Conservation (phyloP, 1,284 basidiomycete species). For the Papiliotrema laurentii region DNA sequence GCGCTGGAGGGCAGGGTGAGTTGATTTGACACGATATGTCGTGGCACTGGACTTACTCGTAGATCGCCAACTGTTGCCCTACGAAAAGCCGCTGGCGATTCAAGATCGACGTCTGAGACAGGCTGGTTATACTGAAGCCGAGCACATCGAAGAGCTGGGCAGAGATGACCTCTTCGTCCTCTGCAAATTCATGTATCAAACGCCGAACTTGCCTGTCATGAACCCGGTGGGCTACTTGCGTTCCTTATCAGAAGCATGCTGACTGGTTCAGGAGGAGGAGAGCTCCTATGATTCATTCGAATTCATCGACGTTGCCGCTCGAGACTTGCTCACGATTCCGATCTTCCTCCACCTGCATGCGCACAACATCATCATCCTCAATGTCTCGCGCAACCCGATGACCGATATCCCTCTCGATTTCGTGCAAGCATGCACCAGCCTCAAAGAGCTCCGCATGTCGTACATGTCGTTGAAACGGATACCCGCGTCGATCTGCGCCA, state of each 20-base stretch:
- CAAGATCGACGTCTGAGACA: constrained; percentile 80
- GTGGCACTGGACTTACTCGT: constrained; percentile 7
- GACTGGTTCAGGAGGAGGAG: constrained; percentile 59
- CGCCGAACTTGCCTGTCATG: constrained; percentile 54
- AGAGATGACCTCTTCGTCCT: constrained; percentile 80
- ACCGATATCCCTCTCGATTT: constrained; percentile 96
- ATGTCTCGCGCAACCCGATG: constrained; percentile 92
- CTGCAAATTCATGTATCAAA: constrained; percentile 72
- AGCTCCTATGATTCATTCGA: constrained; percentile 70
- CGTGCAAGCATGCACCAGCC: constrained; percentile 77
- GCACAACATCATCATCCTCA: constrained; percentile 77
- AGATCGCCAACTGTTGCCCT: constrained; percentile 77
- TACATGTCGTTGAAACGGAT: constrained; percentile 94
- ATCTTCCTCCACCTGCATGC: constrained; percentile 84
- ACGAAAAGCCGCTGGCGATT: constrained; percentile 80
- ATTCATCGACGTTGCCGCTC: constrained; percentile 76
- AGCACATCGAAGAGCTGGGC: constrained; percentile 75
- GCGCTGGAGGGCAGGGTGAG: constrained; percentile 76
- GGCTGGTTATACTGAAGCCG: constrained; percentile 81
- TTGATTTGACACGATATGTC: constrained; percentile 5
- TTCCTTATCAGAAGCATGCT: neutral
- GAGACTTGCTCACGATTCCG: constrained; percentile 84
- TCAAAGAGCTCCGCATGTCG: constrained; percentile 83
- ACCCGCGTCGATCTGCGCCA: constrained; percentile 75
- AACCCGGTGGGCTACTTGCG: constrained; percentile 53